Evolutionary conservation across 2,329 filamentous ascomycete genomes (phyloP).

Genomic region (Beauveria sp.): DNA sequence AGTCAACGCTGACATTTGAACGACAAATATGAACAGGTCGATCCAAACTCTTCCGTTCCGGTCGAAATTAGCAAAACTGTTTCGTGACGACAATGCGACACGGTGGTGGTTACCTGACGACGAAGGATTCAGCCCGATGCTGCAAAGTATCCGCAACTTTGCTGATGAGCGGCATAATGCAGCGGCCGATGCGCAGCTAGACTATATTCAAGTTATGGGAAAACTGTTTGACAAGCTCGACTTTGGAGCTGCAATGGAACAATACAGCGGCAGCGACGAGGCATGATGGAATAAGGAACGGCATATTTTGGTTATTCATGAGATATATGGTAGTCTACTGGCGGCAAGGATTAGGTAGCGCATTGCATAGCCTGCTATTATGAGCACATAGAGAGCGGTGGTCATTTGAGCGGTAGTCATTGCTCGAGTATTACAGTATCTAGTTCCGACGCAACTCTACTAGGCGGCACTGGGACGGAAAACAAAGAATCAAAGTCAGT

Average conservation of each 20-base stretch:
- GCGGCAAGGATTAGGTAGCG: not conserved
- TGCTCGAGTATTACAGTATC: too few relatives aligned
- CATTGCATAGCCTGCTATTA: not conserved
- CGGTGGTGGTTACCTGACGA: conserved; percentile 88
- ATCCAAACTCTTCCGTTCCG: conserved; percentile 73
- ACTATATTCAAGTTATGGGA: conserved; percentile 67
- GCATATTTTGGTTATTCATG: not conserved
- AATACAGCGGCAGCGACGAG: not conserved
- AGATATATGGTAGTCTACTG: not conserved
- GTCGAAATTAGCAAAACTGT: conserved; percentile 66
- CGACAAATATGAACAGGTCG: conserved; percentile 50
- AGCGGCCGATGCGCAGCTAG: conserved; percentile 47
- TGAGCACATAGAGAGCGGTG: too few relatives aligned
- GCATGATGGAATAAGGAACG: not conserved
- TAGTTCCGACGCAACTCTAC: too few relatives aligned
- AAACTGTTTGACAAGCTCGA: conserved; percentile 60
- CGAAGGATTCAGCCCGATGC: conserved; percentile 64
- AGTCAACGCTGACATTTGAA: not conserved
- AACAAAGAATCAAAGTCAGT: too few relatives aligned
- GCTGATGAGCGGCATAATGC: conserved; percentile 67
- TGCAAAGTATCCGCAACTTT: conserved; percentile 72
- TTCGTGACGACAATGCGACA: conserved; percentile 61
- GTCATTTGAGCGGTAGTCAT: too few relatives aligned
- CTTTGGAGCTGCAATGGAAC: conserved; percentile 12
- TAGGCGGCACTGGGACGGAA: too few relatives aligned